A percentile compares a stretch with the other conserved stretches of the same genome.
Evolutionary conservation across 305 asterid species (phyloP).

Genomic region (Fraxinus baroniana): DNA sequence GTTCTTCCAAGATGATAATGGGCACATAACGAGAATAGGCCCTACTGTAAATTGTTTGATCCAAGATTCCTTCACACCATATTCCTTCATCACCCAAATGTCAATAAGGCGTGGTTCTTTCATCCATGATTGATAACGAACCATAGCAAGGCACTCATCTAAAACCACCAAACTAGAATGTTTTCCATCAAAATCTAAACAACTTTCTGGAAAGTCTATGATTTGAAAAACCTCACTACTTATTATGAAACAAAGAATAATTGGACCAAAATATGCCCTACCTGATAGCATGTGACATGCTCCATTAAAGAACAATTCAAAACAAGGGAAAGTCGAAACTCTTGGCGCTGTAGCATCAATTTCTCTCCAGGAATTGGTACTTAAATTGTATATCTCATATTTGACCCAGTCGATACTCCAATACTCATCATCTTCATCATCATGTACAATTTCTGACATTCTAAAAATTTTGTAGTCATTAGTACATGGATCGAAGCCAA

Average conservation of each 20-base stretch:
- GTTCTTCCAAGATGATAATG: constrained; percentile 5
- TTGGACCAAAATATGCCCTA: not conserved
- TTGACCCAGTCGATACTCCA: not conserved
- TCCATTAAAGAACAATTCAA: not conserved
- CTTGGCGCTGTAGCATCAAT: not conserved
- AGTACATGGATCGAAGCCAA: not conserved
- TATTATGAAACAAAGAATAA: constrained; percentile 3
- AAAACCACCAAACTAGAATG: not conserved
- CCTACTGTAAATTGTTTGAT: constrained; percentile 3
- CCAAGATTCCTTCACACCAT: not conserved
- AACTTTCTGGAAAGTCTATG: not conserved
- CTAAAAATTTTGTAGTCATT: constrained; percentile 1
- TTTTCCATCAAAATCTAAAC: not conserved
- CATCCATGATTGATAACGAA: not conserved
- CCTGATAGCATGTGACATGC: not conserved
- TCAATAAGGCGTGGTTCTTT: not conserved
- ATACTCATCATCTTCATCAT: not conserved
- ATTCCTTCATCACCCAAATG: constrained; percentile 15
- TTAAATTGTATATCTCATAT: not conserved
- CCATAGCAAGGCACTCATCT: constrained; percentile 5
- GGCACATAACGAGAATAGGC: not conserved
- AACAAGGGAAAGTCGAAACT: not conserved
- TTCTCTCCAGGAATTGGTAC: constrained; percentile 11
- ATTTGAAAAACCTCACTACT: not conserved
- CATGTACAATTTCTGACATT: not conserved